Evolutionary conservation across 441 rosid genomes (phyloP).

Genomic region (Euphorbia celastroides): DNA sequence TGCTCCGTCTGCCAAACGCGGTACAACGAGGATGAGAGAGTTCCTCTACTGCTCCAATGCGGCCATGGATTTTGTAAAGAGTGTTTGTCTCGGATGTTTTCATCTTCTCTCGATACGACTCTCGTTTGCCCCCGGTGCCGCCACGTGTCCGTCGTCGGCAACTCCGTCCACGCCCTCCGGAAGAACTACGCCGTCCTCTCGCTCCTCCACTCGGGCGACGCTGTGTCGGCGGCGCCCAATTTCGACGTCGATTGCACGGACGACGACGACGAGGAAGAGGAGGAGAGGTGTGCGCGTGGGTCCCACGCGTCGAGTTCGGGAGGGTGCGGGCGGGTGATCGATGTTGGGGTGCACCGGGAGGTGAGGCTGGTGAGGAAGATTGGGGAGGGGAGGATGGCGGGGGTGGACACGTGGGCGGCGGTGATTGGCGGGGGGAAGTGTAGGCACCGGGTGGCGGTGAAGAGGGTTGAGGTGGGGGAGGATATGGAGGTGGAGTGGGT

Average conservation of each 20-base stretch:
- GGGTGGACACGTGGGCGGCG: constrained; percentile 82
- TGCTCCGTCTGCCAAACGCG: constrained; percentile 95
- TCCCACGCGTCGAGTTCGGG: constrained; percentile 52
- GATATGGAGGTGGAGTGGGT: constrained; percentile 85
- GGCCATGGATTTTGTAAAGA: constrained; percentile 96
- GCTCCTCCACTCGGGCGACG: constrained; percentile 64
- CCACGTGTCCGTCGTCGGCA: constrained; percentile 82
- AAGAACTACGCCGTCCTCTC: constrained; percentile 86
- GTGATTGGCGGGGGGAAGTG: constrained; percentile 53
- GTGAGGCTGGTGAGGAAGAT: constrained; percentile 43
- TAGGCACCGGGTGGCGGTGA: constrained; percentile 67
- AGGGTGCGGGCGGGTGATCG: constrained; percentile 51
- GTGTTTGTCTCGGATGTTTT: constrained; percentile 82
- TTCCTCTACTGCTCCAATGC: constrained; percentile 84
- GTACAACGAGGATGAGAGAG: constrained; percentile 91
- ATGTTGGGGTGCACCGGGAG: constrained; percentile 47
- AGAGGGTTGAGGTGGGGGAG: constrained; percentile 60
- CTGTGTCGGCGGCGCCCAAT: constrained; percentile 25
- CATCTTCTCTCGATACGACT: constrained; percentile 71
- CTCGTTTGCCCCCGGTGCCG: constrained; percentile 91
- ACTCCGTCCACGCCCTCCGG: constrained; percentile 77
- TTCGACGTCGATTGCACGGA: constrained; percentile 61
- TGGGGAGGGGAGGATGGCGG: constrained; percentile 48
- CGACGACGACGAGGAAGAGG: constrained; percentile 33
- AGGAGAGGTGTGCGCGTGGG: constrained; percentile 42